Percentiles rank a stretch among this genome's conserved stretches.
These are phyloP conservation scores for Calonectria ilicicola DNA, from an alignment of 2,329 filamentous ascomycete species.

Conservation along the genomic window DNA sequence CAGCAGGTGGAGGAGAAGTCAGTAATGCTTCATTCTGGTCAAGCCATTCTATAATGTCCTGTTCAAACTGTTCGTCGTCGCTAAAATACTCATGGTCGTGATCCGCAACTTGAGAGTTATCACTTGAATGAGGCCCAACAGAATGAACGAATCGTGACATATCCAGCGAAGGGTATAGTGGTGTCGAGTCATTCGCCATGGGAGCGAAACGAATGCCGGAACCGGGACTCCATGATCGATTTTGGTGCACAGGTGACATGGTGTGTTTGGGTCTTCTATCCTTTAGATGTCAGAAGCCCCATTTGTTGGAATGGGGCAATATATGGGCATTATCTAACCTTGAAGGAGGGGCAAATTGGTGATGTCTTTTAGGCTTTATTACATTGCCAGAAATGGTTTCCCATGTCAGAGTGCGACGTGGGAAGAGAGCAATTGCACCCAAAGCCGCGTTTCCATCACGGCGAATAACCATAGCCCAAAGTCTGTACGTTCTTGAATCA, in stretches of 20 bases:
- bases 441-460: constrained; percentile 38
- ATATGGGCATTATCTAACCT: constrained; percentile 27
- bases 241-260: constrained; percentile 35
- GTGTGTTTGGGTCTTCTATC: constrained; percentile 23
- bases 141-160: constrained; percentile 43
- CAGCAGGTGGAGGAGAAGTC: neutral
- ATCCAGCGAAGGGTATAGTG: constrained; percentile 43
- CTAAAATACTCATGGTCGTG: constrained; percentile 32
- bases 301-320: neutral
- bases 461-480: constrained; percentile 39
- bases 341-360: constrained; percentile 22
- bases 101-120: neutral
- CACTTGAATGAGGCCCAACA: neutral
- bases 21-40: constrained; percentile 35
- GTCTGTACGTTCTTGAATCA: constrained; percentile 27
- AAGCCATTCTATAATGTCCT: constrained; percentile 40
- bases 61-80: constrained; percentile 41
- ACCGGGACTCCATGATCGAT: constrained; percentile 45
- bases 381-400: constrained; percentile 44
- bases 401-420: constrained; percentile 35
- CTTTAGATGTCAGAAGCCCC: constrained; percentile 18
- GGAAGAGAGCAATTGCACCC: constrained; percentile 26
- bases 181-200: constrained; percentile 24
- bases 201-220: constrained; percentile 47
- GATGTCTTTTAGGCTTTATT: constrained; percentile 37